Percentiles rank a stretch among this genome's conserved stretches.
Conservation (phyloP, 495 filamentous ascomycete species). For the Penicillium canescens region DNA sequence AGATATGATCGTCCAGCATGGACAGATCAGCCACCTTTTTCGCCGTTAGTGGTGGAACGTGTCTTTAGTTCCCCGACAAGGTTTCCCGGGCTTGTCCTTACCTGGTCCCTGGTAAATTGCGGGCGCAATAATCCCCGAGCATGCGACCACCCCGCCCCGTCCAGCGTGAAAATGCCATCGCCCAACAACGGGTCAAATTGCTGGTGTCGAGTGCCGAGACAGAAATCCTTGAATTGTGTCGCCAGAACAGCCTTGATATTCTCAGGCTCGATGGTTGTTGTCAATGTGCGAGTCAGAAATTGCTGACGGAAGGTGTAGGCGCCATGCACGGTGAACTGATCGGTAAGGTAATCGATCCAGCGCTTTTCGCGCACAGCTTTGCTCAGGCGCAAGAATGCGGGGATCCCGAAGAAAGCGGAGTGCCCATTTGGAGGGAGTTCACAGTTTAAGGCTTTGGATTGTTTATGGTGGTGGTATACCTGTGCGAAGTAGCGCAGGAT, state of each 20-base stretch:
- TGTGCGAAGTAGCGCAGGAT: slow-evolving; percentile 27
- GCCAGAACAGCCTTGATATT: slow-evolving; percentile 87
- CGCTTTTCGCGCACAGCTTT: slow-evolving; percentile 31
- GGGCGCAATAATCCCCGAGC: slow-evolving; percentile 55
- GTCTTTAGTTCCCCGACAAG: not conserved
- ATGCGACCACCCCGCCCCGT: slow-evolving; percentile 66
- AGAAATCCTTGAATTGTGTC: slow-evolving; percentile 73
- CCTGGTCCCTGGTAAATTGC: slow-evolving; percentile 52
- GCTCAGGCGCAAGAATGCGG: slow-evolving; percentile 25
- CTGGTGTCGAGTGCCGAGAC: slow-evolving; percentile 43
- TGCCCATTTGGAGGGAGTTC: slow-evolving; percentile 21
- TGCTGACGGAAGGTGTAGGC: slow-evolving; percentile 33
- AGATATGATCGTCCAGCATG: slow-evolving; percentile 58
- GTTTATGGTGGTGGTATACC: slow-evolving; percentile 26
- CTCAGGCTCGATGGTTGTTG: slow-evolving; percentile 71
- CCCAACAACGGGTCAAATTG: slow-evolving; percentile 55
- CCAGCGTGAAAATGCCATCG: slow-evolving; percentile 67
- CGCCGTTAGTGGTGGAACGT: not conserved
- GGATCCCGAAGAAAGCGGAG: slow-evolving; percentile 33
- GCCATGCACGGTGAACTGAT: slow-evolving; percentile 33
- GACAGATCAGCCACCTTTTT: slow-evolving; percentile 47
- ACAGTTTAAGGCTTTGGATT: slow-evolving; percentile 39
- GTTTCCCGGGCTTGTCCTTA: slow-evolving; percentile 12
- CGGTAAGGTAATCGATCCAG: slow-evolving; percentile 36
- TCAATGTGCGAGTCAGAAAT: slow-evolving; percentile 22